Evolutionary conservation across 1,284 basidiomycete species (phyloP).

Genomic region (Trichosporon sp.): DNA sequence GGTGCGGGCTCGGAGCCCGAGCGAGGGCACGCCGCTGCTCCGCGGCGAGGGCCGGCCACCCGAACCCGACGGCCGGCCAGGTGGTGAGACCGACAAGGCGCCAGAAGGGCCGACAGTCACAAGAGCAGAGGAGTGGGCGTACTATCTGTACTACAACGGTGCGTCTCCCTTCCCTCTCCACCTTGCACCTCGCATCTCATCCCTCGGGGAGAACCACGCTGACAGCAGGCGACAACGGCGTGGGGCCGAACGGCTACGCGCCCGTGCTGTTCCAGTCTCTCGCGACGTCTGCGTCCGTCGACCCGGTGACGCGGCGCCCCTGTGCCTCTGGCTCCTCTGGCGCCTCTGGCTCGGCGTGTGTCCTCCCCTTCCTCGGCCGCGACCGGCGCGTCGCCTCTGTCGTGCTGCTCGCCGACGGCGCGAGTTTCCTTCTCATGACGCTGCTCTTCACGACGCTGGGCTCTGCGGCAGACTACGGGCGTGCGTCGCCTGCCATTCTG

Average conservation of each 20-base stretch:
- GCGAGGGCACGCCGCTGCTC: too few relatives aligned
- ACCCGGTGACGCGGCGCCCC: conserved; percentile 50
- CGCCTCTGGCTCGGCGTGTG: conserved; percentile 32
- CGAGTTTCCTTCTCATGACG: conserved; percentile 55
- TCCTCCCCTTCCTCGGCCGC: conserved; percentile 65
- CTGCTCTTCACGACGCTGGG: conserved; percentile 64
- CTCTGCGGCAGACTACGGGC: conserved; percentile 72
- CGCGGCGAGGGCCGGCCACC: too few relatives aligned
- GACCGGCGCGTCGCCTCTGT: conserved; percentile 63
- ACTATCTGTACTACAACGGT: conserved; percentile 23
- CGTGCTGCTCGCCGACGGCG: conserved; percentile 64
- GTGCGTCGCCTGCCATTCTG: conserved; percentile 67
- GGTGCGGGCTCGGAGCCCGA: too few relatives aligned
- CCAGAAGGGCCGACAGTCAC: conserved; percentile 15
- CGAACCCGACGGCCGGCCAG: too few relatives aligned
- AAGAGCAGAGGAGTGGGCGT: conserved; percentile 21
- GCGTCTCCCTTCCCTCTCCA: not conserved
- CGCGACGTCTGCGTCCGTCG: conserved; percentile 63
- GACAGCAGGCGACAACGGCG: conserved; percentile 18
- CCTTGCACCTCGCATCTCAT: not conserved
- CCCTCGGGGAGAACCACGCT: not conserved
- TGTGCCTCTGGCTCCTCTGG: not conserved
- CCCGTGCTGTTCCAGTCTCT: conserved; percentile 67
- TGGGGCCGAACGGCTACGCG: conserved; percentile 53
- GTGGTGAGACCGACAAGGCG: not conserved